Evolutionary conservation across 345 rosid genomes (phyloP), one percentile per base, ranked within the genome.

Genomic region (Eutrema japonicum): DNA sequence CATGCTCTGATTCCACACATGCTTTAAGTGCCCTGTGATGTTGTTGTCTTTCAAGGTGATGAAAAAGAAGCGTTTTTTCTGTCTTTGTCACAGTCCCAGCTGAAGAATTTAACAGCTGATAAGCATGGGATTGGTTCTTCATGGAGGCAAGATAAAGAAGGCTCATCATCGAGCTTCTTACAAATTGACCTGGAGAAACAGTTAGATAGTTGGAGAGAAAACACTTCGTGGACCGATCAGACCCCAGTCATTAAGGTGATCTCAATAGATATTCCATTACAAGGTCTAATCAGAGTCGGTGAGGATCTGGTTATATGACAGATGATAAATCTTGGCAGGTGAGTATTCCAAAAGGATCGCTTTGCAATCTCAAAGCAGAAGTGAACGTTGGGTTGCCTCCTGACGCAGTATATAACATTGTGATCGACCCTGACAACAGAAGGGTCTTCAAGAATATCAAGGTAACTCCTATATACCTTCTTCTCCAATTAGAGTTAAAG

Each of bases 401-500:
- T 4, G 97, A 91, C 80, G 90, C 95, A 3, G 87, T 87, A 10
- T 94, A 83, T 50, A 76, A 94, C 71, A 87, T 94, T 54, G 93
- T 91, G 49, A 91, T 79, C 14, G 96, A 94, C 66, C 96, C 98
- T 43, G 95, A 91, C 73, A 94, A 94, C 18, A 85, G 83, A 82
- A 88, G 96, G 70, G 96, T 94, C 65, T 94, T 94, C 86, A 94
- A 94, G 83, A 94, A 87, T 77, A 82, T 94, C 71, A 83, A 94
- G 93, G 98, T 89, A 56, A 56, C 4, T 13, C 36, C 10, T 71
- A 11, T 50, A 53, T 29, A 8, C 54, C 64, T 66, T 60, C 43
- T 27, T 61, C 59, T 59, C 10, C 35, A 49, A 16, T 66, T 6
- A 14, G 30, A 50, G 35, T 56, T 58, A 33, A 64, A 46, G 27